These are phyloP conservation scores for Karstenula rhodostoma DNA, from an alignment of 2,329 filamentous ascomycete species.

Conservation along the genomic window DNA sequence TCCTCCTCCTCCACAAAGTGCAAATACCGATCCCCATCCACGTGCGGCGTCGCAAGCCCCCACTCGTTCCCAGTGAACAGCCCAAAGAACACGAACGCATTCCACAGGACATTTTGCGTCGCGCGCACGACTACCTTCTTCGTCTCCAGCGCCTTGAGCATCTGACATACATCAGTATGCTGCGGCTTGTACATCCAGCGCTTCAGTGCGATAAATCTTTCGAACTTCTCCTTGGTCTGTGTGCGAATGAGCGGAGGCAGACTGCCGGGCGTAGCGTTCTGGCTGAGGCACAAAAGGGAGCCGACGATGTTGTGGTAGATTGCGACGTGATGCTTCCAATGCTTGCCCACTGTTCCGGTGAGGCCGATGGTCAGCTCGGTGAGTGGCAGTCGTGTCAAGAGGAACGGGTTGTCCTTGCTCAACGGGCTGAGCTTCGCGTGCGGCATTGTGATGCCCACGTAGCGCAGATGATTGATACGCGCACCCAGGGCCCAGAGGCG, in stretches of 20 bases:
- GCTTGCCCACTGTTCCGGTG: not conserved
- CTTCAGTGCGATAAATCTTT: not conserved
- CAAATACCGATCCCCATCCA: not conserved
- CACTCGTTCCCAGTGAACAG: not conserved
- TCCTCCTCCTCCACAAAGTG: conserved; percentile 1
- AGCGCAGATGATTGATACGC: conserved; percentile 12
- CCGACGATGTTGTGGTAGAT: conserved; percentile 13
- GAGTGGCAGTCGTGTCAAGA: conserved; percentile 15
- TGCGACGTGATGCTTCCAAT: conserved; percentile 5
- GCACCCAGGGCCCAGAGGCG: conserved; percentile 6
- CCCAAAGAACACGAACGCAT: conserved; percentile 12
- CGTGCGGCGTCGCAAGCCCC: not conserved
- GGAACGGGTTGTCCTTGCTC: conserved; percentile 18
- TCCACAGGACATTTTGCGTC: conserved; percentile 4
- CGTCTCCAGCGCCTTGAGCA: conserved; percentile 1
- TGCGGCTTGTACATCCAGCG: not conserved
- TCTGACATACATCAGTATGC: not conserved
- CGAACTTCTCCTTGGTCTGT: not conserved
- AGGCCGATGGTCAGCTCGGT: conserved; percentile 14
- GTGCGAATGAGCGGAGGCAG: not conserved
- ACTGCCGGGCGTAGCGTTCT: not conserved
- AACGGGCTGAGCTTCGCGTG: conserved; percentile 5
- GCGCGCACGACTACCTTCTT: conserved; percentile 13
- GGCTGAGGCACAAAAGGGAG: conserved; percentile 6
- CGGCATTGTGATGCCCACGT: conserved; percentile 11